Evolutionary conservation across 495 filamentous ascomycete genomes (phyloP).

Genomic region (Parathielavia appendiculata): DNA sequence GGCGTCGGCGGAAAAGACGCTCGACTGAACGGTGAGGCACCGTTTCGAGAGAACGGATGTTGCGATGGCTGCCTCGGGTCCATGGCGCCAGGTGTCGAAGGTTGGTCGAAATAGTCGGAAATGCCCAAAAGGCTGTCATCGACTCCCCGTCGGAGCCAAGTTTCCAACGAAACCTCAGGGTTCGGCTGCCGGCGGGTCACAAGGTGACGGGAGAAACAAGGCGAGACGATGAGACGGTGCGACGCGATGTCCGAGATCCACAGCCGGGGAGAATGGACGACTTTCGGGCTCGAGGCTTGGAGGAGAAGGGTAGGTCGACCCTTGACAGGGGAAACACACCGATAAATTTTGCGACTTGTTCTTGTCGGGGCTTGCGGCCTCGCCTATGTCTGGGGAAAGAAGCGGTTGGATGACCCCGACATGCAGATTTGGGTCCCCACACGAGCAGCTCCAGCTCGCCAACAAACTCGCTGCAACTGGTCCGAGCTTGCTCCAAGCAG

Average conservation of each 20-base stretch:
- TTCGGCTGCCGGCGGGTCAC: neutral
- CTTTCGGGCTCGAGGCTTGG: neutral
- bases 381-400: conserved; percentile 14
- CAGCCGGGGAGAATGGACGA: neutral
- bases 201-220: neutral
- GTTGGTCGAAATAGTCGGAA: conserved; percentile 17
- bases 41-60: conserved; percentile 38
- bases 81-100: conserved; percentile 23
- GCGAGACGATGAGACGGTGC: neutral
- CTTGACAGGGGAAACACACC: neutral
- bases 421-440: conserved; percentile 22
- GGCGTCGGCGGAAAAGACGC: conserved; percentile 32
- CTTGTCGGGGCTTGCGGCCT: neutral
- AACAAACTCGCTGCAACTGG: conserved; percentile 7
- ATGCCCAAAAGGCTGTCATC: conserved; percentile 8
- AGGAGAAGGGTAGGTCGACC: neutral
- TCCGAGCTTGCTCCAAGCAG: conserved; percentile 12
- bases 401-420: conserved; percentile 21
- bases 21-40: conserved; percentile 34
- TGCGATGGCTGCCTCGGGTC: conserved; percentile 42
- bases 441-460: neutral
- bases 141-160: neutral
- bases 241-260: neutral
- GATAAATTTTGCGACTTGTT: conserved; percentile 22
- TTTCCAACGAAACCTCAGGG: neutral